phyloP scores from a whole-genome alignment of 108 stramenopile genomes.

The Skeletonema grethae region DNA sequence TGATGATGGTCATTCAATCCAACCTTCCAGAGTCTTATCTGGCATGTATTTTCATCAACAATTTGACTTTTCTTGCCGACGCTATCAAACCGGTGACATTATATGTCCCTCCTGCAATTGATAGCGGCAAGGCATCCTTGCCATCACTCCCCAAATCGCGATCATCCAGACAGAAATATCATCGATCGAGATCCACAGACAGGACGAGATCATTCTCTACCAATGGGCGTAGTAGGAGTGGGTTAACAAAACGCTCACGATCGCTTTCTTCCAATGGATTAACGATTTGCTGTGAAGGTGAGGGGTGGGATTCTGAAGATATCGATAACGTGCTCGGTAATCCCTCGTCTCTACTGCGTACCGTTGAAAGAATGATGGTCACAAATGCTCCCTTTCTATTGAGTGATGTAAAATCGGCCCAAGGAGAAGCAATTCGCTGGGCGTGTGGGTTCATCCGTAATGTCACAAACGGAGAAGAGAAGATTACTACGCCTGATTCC shows the following conservation, averaged over 20 bases:
- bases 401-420: slow-evolving; percentile 47
- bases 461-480: slow-evolving; percentile 32
- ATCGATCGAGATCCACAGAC: slow-evolving; percentile 12
- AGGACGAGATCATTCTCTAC: not conserved
- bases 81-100: slow-evolving; percentile 80
- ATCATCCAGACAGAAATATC: not conserved
- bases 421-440: slow-evolving; percentile 92
- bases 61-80: slow-evolving; percentile 89
- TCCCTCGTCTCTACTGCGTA: slow-evolving; percentile 81
- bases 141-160: slow-evolving; percentile 50
- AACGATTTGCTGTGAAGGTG: not conserved
- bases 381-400: slow-evolving; percentile 73
- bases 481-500: not conserved
- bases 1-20: slow-evolving; percentile 87
- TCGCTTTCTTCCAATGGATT: not conserved
- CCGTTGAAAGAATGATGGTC: slow-evolving; percentile 74
- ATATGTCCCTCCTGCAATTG: slow-evolving; percentile 68
- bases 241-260: not conserved
- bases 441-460: slow-evolving; percentile 93
- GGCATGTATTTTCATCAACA: slow-evolving; percentile 93
- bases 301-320: not conserved
- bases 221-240: not conserved
- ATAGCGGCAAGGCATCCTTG: slow-evolving; percentile 50
- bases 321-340: slow-evolving; percentile 51
- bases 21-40: slow-evolving; percentile 92